Evolutionary conservation across 2,329 filamentous ascomycete species (phyloP), one percentile per base, ranked within the genome.

Genomic region (Graphiopsis chlorocephala): DNA sequence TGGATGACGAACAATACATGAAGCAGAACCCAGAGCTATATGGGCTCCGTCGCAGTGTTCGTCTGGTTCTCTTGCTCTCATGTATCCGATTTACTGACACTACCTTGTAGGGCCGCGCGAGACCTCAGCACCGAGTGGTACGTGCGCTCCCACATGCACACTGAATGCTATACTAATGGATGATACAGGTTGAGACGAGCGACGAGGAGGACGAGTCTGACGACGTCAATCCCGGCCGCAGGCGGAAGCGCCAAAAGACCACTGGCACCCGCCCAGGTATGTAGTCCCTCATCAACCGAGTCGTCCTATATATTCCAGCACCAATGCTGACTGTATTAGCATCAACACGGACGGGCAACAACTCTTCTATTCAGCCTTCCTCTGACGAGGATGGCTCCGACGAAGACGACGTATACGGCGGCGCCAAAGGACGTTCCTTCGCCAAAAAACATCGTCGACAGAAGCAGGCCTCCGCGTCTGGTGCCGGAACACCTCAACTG

Each of bases 1-100:
- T 86, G 42, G 88, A 89, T 60, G 78, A 95, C 72, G 90, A 95
- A 65, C 89, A 93, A 55, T 93, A 88, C 74, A 97, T 98, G 72
- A 86, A 89, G 72, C 90, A 92, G 74, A 96, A 99, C 73, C 95
- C 95, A 52, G 93, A 97, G 79, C 83, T 99, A 10, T 99, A 98
- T 81, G 95, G 95, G 56, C 84, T 99, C 70, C 88, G 95, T 72
- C 87, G 95, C 81, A 99, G 95, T 82, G 93, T 95, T 88, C 68
- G 90, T 79, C 38, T 47, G 58, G 68, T 59, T 64, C 38, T 35
- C n/a, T 62, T 33, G 26, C 52, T 62, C 63, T 53, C 50, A 42
- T 52, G 38, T 25, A 64, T 45, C 53, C 28, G 55, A 57, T 56
- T 68, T 68, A 76, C 78, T 81, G 73, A 80, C 73, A 68, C 55